Evolutionary conservation across 2,329 filamentous ascomycete species (phyloP), one percentile per base, ranked within the genome.

Genomic region (Verticillium klebahnii): DNA sequence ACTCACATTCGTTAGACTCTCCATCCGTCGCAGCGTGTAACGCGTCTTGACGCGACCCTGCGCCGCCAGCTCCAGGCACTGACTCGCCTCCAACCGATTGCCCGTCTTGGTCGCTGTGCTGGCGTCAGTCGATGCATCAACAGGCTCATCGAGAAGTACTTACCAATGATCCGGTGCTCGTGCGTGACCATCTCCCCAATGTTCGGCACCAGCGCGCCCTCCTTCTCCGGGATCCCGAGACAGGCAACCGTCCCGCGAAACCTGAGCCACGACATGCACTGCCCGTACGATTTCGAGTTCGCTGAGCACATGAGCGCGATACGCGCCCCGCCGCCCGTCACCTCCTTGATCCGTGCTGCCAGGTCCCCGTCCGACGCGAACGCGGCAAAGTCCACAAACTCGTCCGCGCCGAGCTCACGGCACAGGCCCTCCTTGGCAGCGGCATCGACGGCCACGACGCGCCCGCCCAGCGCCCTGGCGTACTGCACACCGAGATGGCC

Each of bases 401-500:
- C 60, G 40, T 70, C 65, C 1, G 72, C 70, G 2, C 71, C 72
- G 1, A 70, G 61, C 3, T 63, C 61, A 23, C 63, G 63, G 52
- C 69, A 67, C 14, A 70, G 61, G 17, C 59, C 59, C 56, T 69
- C 71, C 58, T 69, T 69, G 6, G 60, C 56, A 7, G 70, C 71
- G 1, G 52, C 55, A 56, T 74, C 72, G 31, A 73, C 61, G 1
- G 68, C 71, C 15, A 73, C 63, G 14, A 71, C 66, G 12, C 70
- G 66, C 39, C 68, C 64, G 8, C 72, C 73, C 57, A 74, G 65
- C 1, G 65, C 65, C 39, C 66, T 69, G 2, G 72, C 73, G 52
- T 68, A 71, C 56, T 72, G 70, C 8, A 74, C 64, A 1, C 68
- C 71, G 59, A 73, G 61, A 52, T 68, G 66, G 12, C 70, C 71